Percentiles rank a stretch among this genome's conserved stretches.
These are phyloP conservation scores for Trametes meyenii DNA, from an alignment of 768 basidiomycete genomes.

Conservation along the genomic window DNA sequence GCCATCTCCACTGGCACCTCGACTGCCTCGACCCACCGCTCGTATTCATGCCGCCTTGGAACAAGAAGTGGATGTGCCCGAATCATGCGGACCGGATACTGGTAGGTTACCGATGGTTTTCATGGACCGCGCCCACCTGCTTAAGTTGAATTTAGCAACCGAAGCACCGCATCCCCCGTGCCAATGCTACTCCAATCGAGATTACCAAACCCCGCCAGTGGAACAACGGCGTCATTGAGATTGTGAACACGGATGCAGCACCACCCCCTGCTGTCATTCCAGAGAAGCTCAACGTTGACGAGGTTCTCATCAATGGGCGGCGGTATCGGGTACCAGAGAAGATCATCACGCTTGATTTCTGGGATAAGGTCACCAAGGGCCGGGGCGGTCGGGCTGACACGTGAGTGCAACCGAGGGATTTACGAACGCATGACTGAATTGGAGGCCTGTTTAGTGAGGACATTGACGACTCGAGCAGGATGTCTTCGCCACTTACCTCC, in stretches of 20 bases:
- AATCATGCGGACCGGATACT: slow-evolving; percentile 89
- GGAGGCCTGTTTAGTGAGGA: slow-evolving; percentile 9
- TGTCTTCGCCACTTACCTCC: slow-evolving; percentile 76
- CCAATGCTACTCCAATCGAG: slow-evolving; percentile 66
- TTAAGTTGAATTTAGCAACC: slow-evolving; percentile 55
- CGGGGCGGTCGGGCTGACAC: slow-evolving; percentile 37
- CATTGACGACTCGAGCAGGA: slow-evolving; percentile 46
- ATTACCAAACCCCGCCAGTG: slow-evolving; percentile 70
- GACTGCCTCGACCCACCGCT: slow-evolving; percentile 95
- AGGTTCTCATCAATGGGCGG: slow-evolving; percentile 85
- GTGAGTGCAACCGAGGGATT: slow-evolving; percentile 37
- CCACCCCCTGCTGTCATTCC: slow-evolving; percentile 36
- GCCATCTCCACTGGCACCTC: slow-evolving; percentile 93
- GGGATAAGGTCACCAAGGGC: slow-evolving; percentile 73
- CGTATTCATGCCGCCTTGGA: slow-evolving; percentile 78
- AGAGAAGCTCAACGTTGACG: slow-evolving; percentile 66
- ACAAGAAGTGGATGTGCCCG: slow-evolving; percentile 99
- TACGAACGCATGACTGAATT: not conserved
- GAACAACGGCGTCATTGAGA: slow-evolving; percentile 93
- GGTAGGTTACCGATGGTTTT: slow-evolving; percentile 49
- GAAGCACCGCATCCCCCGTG: slow-evolving; percentile 80
- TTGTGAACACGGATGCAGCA: slow-evolving; percentile 68
- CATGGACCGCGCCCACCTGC: slow-evolving; percentile 14
- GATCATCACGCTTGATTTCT: slow-evolving; percentile 92
- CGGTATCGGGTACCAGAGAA: slow-evolving; percentile 93